Evolutionary conservation across 1,139 yeast genomes (phyloP), one percentile per base, ranked within the genome.

Genomic region (Hyphopichia fennica): DNA sequence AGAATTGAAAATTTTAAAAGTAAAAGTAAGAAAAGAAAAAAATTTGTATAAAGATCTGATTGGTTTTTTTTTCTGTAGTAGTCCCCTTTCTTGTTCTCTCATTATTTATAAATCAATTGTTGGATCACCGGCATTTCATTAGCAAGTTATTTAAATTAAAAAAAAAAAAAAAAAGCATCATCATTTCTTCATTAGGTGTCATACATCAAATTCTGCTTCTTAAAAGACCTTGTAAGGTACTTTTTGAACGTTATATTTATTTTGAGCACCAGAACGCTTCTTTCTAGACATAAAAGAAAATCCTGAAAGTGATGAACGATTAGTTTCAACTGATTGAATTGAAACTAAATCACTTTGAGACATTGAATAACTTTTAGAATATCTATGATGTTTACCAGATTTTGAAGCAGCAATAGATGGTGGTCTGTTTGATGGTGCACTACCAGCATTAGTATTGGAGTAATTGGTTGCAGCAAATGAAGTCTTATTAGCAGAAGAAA

Each of bases 261-360:
- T 58, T 25, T n/a, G 8, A 10, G 7, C 13, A 25, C 11, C 56
- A 35, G 46, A 23, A 28, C 45, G 18, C 34, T 25, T 41, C 41
- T 38, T 51, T 45, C 49, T 48, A 48, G 50, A 47, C 43, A 65
- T 57, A 57, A 68, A 63, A 7, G 74, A 66, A 45, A 69, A 69
- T 10, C 73, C 73, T 15, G 72, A 64, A 37, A 63, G 40, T 29
- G 47, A 50, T 5, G 70, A 58, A 30, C 50, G 53, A 33, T 43
- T 49, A 19, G 66, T 51, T n/a, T 58, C 68, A 34, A 44, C 46
- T n/a, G 69, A 57, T 45, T 50, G 51, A 39, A 69, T 53, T 5
- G 74, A 67, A 13, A 55, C 47, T 41, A 56, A 46, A 50, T 68
- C 73, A 38, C 31, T 14, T 10, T 15, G 29, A 15, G 13, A 13